Evolutionary conservation across 2,329 filamentous ascomycete genomes (phyloP), one percentile per base, ranked within the genome.

Genomic region (Beauveria brongniartii): DNA sequence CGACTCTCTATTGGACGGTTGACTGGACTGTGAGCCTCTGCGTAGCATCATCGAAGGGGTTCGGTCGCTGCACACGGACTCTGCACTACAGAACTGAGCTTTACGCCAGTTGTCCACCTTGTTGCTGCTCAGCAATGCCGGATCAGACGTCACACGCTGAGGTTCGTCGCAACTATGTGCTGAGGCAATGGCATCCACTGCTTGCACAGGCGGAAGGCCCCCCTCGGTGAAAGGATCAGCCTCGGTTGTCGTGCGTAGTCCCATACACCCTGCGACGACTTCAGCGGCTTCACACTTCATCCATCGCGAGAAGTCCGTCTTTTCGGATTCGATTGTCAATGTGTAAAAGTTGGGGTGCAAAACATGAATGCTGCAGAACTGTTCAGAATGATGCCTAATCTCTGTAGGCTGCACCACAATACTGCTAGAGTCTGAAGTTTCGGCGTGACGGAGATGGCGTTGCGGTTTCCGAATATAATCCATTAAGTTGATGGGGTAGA

Each of bases 401-500:
- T 92, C 86, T 4, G 86, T 86, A 37, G 90, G 88, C 66, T 93
- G 88, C 3, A 93, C 81, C 68, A 92, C 89, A 48, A 93, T 82
- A 59, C 90, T 87, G 64, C 92, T 87, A 1, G 86, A 82, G 54
- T 86, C 84, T 5, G 83, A 80, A 37, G 86, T 88, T 64, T 90
- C 84, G 46, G 88, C 84, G 67, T 89, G 87, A 52, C 90, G 86
- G 10, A 94, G 77, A 69, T 89, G 93, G 64, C 88, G 84, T 66
- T 91, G 85, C 3, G 90, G 90, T 69, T 93, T 93, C 61, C 90
- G 83, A 64, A 94, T 88, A 69, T 93, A 94, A 72, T 88, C 88
- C 83, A 91, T 89, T 67, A 94, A 91, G 70, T 93, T 93, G 69
- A 93, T 83, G 1, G 90, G 90, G 65, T 93, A 94, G 5, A 94